A percentile compares a stretch with the other conserved stretches of the same genome.
Conservation (phyloP, 192 early-diverging fungal species). For the Podochytrium sp. region DNA sequence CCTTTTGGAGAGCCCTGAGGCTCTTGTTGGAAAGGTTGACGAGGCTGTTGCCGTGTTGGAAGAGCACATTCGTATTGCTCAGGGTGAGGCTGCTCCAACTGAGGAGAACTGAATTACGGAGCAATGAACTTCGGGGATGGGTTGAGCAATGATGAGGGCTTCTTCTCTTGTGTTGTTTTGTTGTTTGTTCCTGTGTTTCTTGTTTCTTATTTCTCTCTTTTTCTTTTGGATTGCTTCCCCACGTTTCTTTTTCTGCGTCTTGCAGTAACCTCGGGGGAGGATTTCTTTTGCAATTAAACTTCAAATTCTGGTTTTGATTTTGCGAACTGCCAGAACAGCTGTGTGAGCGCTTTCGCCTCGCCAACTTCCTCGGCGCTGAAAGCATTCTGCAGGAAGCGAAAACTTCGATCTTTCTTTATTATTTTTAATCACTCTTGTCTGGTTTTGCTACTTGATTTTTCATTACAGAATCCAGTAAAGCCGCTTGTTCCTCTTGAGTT, state of each 20-base stretch:
- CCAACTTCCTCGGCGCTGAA: too few species aligned
- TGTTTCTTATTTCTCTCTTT: not conserved
- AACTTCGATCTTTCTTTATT: too few species aligned
- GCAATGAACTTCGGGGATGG: not conserved
- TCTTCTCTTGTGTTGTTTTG: not conserved
- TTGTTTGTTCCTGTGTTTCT: not conserved
- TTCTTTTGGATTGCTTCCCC: too few species aligned
- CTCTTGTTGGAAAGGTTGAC: constrained; percentile 78
- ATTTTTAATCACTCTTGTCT: too few species aligned
- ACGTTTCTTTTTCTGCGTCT: too few species aligned
- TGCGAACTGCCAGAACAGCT: too few species aligned
- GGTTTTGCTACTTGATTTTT: constrained; percentile 1
- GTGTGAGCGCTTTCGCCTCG: not conserved
- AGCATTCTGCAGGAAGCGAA: too few species aligned
- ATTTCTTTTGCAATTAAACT: too few species aligned
- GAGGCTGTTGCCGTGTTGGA: constrained; percentile 89
- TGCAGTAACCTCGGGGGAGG: too few species aligned
- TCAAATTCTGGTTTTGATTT: too few species aligned
- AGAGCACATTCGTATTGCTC: constrained; percentile 53
- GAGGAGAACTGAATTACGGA: constrained; percentile 12
- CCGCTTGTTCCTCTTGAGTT: not conserved
- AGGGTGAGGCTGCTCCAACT: constrained; percentile 9
- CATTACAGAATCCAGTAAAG: not conserved
- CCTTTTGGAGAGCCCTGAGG: constrained; percentile 80
- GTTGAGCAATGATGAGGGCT: not conserved